Conservation (phyloP, 805 yeast species). For the Wickerhamiella shivajii region DNA sequence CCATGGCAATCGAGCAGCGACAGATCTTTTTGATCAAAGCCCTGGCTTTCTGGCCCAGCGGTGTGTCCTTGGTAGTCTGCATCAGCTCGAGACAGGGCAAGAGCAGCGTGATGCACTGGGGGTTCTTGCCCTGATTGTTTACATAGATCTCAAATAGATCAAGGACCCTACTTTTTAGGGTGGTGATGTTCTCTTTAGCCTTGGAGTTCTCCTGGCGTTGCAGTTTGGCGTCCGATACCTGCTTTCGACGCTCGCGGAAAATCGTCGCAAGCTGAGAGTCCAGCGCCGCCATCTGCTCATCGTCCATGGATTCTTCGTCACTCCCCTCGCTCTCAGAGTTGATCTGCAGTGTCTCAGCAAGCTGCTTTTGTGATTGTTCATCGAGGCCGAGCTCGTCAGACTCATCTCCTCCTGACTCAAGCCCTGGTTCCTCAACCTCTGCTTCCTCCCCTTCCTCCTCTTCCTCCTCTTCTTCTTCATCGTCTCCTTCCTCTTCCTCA, state of each 20-base stretch:
- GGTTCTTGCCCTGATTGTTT: slow-evolving; percentile 29
- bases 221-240: slow-evolving; percentile 39
- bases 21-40: slow-evolving; percentile 39
- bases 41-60: slow-evolving; percentile 60
- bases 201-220: slow-evolving; percentile 53
- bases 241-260: slow-evolving; percentile 68
- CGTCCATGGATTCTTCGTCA: slow-evolving; percentile 79
- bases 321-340: slow-evolving; percentile 22
- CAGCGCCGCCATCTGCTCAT: slow-evolving; percentile 90
- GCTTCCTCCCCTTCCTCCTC: slow-evolving; percentile 26
- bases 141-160: slow-evolving; percentile 59
- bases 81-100: slow-evolving; percentile 47
- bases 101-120: slow-evolving; percentile 28
- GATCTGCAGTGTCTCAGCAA: slow-evolving; percentile 15
- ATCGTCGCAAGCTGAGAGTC: slow-evolving; percentile 73
- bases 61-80: slow-evolving; percentile 50
- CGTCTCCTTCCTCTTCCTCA: slow-evolving; percentile 33
- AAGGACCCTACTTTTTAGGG: slow-evolving; percentile 63
- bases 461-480: slow-evolving; percentile 26
- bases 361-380: slow-evolving; percentile 15
- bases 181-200: slow-evolving; percentile 65
- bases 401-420: slow-evolving; percentile 27
- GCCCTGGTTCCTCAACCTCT: slow-evolving; percentile 27
- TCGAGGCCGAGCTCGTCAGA: slow-evolving; percentile 19
- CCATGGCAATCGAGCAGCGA: slow-evolving; percentile 13